These are phyloP conservation scores for Phylloboletellus chloephorus DNA, from an alignment of 1,284 basidiomycete species.

Conservation along the genomic window DNA sequence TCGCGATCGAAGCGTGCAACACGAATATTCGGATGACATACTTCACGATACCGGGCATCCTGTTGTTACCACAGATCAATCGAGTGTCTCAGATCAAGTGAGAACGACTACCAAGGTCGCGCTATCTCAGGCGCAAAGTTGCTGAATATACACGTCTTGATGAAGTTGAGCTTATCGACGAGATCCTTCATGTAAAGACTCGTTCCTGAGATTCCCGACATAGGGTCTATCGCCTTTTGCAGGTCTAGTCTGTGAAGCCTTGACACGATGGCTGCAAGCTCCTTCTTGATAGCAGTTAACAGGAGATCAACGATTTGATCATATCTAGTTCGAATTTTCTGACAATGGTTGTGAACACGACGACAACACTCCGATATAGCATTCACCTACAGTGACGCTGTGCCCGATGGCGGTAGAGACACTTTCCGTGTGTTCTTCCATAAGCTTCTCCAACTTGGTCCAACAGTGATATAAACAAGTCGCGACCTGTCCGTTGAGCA, in stretches of 20 bases:
- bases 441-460: slow-evolving; percentile 61
- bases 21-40: slow-evolving; percentile 82
- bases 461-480: slow-evolving; percentile 78
- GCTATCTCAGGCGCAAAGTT: slow-evolving; percentile 69
- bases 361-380: neutral
- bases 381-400: slow-evolving; percentile 50
- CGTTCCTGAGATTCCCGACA: slow-evolving; percentile 59
- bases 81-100: neutral
- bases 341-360: slow-evolving; percentile 1
- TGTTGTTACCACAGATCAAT: slow-evolving; percentile 29
- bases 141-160: slow-evolving; percentile 70
- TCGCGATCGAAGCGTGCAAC: slow-evolving; percentile 82
- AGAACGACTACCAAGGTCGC: slow-evolving; percentile 57
- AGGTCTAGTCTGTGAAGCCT: slow-evolving; percentile 83
- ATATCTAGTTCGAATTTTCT: slow-evolving; percentile 61
- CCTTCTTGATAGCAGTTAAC: slow-evolving; percentile 69
- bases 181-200: slow-evolving; percentile 89
- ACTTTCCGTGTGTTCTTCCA: slow-evolving; percentile 63
- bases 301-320: slow-evolving; percentile 66
- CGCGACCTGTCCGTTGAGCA: slow-evolving; percentile 69
- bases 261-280: slow-evolving; percentile 71
- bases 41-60: slow-evolving; percentile 64
- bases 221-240: slow-evolving; percentile 59
- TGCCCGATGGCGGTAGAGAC: slow-evolving; percentile 59
- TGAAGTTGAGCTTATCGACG: slow-evolving; percentile 76